Percentiles rank a stretch among this genome's conserved stretches.
Evolutionary conservation across 2,329 filamentous ascomycete genomes (phyloP).

Genomic region (Blumeria hordei): DNA sequence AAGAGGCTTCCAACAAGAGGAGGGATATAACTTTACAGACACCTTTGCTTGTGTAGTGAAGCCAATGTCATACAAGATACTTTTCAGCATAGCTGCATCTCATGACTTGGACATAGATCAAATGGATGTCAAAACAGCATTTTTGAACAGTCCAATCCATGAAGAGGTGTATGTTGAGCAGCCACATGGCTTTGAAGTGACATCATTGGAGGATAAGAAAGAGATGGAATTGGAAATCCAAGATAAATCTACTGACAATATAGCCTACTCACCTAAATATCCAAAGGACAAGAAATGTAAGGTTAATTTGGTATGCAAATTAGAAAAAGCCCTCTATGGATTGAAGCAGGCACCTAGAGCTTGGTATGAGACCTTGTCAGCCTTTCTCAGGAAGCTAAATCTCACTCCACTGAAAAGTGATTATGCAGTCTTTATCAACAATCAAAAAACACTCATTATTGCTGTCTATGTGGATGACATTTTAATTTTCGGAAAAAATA

Average conservation of each 20-base stretch:
- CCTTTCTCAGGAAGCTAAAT: not conserved
- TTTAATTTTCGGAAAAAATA: not conserved
- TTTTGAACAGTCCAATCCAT: not conserved
- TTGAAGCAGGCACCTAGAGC: not conserved
- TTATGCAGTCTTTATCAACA: not conserved
- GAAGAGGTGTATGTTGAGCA: not conserved
- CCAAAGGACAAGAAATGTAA: too few relatives aligned
- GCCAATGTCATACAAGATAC: not conserved
- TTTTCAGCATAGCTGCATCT: not conserved
- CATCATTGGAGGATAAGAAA: not conserved
- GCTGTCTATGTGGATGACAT: not conserved
- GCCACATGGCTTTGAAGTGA: not conserved
- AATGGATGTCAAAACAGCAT: not conserved
- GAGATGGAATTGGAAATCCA: too few relatives aligned
- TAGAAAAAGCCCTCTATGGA: not conserved
- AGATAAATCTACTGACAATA: too few relatives aligned
- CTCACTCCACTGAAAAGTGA: too few relatives aligned
- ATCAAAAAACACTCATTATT: not conserved
- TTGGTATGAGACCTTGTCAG: not conserved
- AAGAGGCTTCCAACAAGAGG: not conserved
- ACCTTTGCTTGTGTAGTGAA: not conserved
- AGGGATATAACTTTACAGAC: not conserved
- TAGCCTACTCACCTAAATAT: too few relatives aligned
- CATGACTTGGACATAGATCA: not conserved
- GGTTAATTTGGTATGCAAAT: not conserved